Evolutionary conservation across 78 protist genomes (phyloP).

Genomic region (Dictyostelium firmibasis): DNA sequence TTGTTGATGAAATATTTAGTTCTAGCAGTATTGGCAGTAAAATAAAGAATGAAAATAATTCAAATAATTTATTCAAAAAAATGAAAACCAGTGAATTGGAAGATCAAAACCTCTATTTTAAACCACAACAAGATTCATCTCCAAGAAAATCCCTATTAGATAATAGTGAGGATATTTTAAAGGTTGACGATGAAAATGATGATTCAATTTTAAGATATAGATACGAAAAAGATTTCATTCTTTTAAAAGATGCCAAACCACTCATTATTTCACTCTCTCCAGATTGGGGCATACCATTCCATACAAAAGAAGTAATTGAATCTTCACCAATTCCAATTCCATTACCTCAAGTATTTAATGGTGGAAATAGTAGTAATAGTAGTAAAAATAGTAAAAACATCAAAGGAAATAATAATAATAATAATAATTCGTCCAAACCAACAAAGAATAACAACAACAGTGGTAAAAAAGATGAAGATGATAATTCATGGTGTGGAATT

Average conservation of each 20-base stretch:
- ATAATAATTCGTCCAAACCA: background rate
- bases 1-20: background rate
- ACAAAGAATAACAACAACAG: background rate
- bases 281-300: slow-evolving; percentile 71
- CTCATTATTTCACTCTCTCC: slow-evolving; percentile 47
- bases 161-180: background rate
- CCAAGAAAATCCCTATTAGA: background rate
- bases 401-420: background rate
- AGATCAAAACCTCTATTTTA: background rate
- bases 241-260: slow-evolving; percentile 22
- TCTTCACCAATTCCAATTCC: background rate
- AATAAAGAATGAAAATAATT: background rate
- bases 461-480: background rate
- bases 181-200: slow-evolving; percentile 18
- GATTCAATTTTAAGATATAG: slow-evolving; percentile 21
- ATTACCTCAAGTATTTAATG: background rate
- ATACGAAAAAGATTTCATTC: slow-evolving; percentile 74
- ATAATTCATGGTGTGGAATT: slow-evolving; percentile 15
- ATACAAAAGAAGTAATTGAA: slow-evolving; percentile 24
- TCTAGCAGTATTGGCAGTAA: background rate
- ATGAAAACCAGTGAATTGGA: background rate
- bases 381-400: background rate
- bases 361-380: background rate
- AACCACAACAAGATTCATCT: background rate
- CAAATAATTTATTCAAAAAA: background rate